Percentiles rank a stretch among this genome's conserved stretches.
Conservation (phyloP, 345 rosid species). For the Populus simonii region DNA sequence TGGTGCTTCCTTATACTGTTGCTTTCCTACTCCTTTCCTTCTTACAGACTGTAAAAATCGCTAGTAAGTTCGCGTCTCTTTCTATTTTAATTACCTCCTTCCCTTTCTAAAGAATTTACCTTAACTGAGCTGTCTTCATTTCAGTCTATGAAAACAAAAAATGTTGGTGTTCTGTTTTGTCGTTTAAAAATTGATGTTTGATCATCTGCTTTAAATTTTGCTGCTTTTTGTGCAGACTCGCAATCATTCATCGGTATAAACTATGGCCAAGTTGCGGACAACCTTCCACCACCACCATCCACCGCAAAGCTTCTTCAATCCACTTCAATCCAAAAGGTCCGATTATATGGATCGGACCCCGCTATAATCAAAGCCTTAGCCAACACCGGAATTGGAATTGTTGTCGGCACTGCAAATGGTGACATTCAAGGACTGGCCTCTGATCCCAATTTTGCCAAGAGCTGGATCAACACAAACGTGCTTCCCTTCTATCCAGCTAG, state of each 20-base stretch:
- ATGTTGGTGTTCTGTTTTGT: no score
- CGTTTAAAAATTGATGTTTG: no score
- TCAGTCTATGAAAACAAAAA: no score
- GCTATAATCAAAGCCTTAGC: conserved; percentile 72
- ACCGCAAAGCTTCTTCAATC: conserved; percentile 82
- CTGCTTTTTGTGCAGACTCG: conserved; percentile 48
- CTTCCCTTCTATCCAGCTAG: conserved; percentile 82
- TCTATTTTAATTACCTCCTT: not conserved
- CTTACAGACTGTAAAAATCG: conserved; percentile 19
- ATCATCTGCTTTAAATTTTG: not conserved
- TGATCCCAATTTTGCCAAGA: conserved; percentile 69
- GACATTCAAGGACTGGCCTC: conserved; percentile 74
- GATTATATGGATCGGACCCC: conserved; percentile 90
- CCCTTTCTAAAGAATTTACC: no score
- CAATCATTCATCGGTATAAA: conserved; percentile 79
- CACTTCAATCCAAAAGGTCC: conserved; percentile 61
- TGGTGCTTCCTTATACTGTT: conserved; percentile 24
- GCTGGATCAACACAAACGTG: conserved; percentile 74
- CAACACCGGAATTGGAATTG: conserved; percentile 71
- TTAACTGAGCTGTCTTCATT: no score
- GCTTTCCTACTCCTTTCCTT: conserved; percentile 32
- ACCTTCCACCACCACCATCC: conserved; percentile 78
- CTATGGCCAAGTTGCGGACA: conserved; percentile 90
- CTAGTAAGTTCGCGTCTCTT: conserved; percentile 45
- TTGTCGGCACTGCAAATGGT: conserved; percentile 70